A percentile compares a stretch with the other conserved stretches of the same genome.
phyloP scores from a whole-genome alignment of 2,329 filamentous ascomycete species.

The Colletotrichum incanum region DNA sequence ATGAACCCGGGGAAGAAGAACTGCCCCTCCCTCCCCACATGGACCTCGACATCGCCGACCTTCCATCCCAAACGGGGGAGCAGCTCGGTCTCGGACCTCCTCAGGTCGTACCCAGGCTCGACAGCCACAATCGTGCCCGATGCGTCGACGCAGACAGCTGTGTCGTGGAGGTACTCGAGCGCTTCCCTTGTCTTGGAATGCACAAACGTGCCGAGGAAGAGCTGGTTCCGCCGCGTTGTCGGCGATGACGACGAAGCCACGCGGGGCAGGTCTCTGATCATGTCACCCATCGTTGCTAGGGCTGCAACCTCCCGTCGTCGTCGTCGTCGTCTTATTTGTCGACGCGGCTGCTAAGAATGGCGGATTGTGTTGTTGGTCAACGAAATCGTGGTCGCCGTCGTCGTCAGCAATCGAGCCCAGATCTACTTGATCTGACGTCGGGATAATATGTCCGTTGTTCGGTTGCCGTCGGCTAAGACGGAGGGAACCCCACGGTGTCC shows the following conservation, averaged over 20 bases:
- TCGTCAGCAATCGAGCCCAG: neutral
- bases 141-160: constrained; percentile 66
- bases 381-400: no score
- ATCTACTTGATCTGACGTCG: neutral
- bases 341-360: neutral
- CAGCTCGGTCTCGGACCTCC: constrained; percentile 53
- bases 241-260: constrained; percentile 12
- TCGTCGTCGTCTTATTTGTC: no score
- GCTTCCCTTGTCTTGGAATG: constrained; percentile 65
- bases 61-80: constrained; percentile 64
- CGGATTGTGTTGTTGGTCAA: neutral
- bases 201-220: constrained; percentile 71
- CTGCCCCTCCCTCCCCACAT: constrained; percentile 62
- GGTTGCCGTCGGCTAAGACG: constrained; percentile 21
- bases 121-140: constrained; percentile 67
- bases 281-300: constrained; percentile 34
- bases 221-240: constrained; percentile 52
- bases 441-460: constrained; percentile 8
- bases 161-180: constrained; percentile 67
- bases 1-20: constrained; percentile 92
- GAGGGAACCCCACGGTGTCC: constrained; percentile 1
- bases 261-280: constrained; percentile 36
- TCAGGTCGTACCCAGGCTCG: constrained; percentile 53
- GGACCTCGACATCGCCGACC: constrained; percentile 55
- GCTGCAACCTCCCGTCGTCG: neutral